Base-by-base conservation (phyloP, 202 grass and related monocot genomes). In the Setaria viridis region DNA sequence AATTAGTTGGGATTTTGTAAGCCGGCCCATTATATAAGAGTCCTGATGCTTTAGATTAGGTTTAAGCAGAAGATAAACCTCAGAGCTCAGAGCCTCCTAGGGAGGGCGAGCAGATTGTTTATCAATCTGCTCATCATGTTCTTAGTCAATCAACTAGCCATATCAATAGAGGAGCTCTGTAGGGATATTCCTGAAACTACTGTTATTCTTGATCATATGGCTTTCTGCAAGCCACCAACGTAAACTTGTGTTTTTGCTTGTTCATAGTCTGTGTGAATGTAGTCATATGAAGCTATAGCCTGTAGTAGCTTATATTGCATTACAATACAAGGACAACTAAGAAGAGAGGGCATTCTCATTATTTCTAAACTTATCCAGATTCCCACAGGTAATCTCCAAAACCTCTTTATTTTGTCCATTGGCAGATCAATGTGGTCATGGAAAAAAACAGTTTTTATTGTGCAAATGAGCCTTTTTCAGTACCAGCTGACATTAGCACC, bases 211-310 rank as follows among this genome's bases (percentile, higher is more conserved):
- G 92, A 98, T 75, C 95, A 98, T 47, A 93, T 98, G 89, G 89
- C 88, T 89, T 95, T 98, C 90, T 98, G 95, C 91, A 95, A 95
- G 66, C 91, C 92, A 79, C 93, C 95, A 76, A 74, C 15, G 95
- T 98, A 85, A 83, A 73, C 72, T 76, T 66, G 37, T 74, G 17
- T 34, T 81, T 74, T 77, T 37, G 29, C 32, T 80, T 81, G 13
- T 76, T 63, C 30, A 46, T 66, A 56, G 46, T 41, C 39, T 84
- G 50, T 9, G 19, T n/a, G 5, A 48, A 46, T 63, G 7, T 48
- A 80, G 64, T 32, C 59, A 60, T 49, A 79, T 55, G 5, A 64
- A 46, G 39, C 20, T 72, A 5, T 60, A 3, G 15, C 75, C 14
- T 60, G 0, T 70, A 77, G 30, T 45, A 45, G 65, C 62, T 77